A percentile compares a stretch with the other conserved stretches of the same genome.
Conservation (phyloP, 139 green algal genomes). For the Pleodorina starrii region DNA sequence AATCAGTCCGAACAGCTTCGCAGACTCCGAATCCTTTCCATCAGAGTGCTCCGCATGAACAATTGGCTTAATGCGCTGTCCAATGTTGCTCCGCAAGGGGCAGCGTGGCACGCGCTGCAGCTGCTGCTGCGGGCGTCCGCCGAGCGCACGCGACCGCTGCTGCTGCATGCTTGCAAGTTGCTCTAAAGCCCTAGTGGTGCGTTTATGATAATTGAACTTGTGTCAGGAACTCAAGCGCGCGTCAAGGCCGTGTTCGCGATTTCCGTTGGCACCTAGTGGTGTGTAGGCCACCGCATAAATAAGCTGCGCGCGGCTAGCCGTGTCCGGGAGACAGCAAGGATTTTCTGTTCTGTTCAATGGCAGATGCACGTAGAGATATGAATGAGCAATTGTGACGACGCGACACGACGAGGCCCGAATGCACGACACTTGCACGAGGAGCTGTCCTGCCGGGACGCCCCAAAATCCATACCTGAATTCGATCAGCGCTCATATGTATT, state of each 20-base stretch:
- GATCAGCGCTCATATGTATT: no score
- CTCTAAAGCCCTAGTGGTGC: not conserved
- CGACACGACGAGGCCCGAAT: no score
- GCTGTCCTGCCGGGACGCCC: no score
- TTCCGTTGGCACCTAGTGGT: not conserved
- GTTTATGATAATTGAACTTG: not conserved
- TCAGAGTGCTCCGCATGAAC: not conserved
- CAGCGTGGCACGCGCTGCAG: not conserved
- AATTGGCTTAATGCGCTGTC: not conserved
- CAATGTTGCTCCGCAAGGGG: not conserved
- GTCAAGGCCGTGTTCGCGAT: not conserved
- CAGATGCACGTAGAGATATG: no score
- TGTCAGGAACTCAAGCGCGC: not conserved
- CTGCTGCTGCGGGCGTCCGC: conserved; percentile 5
- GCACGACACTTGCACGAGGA: no score
- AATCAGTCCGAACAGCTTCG: conserved; percentile 25
- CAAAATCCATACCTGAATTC: no score
- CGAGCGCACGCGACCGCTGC: not conserved
- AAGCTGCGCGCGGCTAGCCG: no score
- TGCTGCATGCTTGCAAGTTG: not conserved
- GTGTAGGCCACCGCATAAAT: no score
- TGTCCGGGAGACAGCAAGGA: no score
- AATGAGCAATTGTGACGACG: no score
- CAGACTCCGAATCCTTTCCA: not conserved
- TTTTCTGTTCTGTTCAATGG: no score